Percentiles rank a stretch among this genome's conserved stretches.
These are phyloP conservation scores for Nicotiana paniculata DNA, from an alignment of 257 asterid genomes.

Conservation along the genomic window DNA sequence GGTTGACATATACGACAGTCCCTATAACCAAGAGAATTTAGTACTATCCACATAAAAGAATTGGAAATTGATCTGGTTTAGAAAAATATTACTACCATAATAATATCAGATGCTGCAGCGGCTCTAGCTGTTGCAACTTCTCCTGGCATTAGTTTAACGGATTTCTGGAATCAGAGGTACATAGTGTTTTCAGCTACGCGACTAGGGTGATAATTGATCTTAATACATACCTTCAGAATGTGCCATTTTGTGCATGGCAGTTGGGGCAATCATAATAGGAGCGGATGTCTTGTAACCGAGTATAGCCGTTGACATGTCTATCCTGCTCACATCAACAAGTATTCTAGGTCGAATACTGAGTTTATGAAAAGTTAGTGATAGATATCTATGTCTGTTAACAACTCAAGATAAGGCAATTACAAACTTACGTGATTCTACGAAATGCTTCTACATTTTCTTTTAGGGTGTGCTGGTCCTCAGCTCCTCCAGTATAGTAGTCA, in stretches of 20 bases:
- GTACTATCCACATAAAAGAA: background rate
- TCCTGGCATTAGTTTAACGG: conserved; percentile 24
- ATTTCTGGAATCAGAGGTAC: conserved; percentile 1
- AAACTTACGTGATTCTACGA: conserved; percentile 39
- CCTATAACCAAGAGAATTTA: conserved; percentile 19
- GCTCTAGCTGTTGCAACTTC: conserved; percentile 73
- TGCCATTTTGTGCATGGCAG: conserved; percentile 45
- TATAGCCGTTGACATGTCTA: conserved; percentile 45
- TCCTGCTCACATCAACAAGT: conserved; percentile 49
- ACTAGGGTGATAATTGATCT: background rate
- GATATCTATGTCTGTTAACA: background rate
- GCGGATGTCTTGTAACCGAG: conserved; percentile 46
- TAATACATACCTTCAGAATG: conserved; percentile 41
- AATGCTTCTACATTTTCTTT: conserved; percentile 46
- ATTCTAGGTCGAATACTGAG: conserved; percentile 50
- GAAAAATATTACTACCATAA: conserved; percentile 50
- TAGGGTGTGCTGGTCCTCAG: conserved; percentile 61
- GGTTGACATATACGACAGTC: conserved; percentile 43
- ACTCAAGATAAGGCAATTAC: background rate
- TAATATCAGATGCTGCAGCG: conserved; percentile 43
- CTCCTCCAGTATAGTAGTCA: conserved; percentile 52
- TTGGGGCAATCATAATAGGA: conserved; percentile 59
- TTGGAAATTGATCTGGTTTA: background rate
- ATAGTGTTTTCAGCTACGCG: background rate
- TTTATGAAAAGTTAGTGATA: background rate